A percentile compares a stretch with the other conserved stretches of the same genome.
These are phyloP conservation scores for Phyllosticta paracitricarpa DNA, from an alignment of 2,329 filamentous ascomycete genomes.

Conservation along the genomic window DNA sequence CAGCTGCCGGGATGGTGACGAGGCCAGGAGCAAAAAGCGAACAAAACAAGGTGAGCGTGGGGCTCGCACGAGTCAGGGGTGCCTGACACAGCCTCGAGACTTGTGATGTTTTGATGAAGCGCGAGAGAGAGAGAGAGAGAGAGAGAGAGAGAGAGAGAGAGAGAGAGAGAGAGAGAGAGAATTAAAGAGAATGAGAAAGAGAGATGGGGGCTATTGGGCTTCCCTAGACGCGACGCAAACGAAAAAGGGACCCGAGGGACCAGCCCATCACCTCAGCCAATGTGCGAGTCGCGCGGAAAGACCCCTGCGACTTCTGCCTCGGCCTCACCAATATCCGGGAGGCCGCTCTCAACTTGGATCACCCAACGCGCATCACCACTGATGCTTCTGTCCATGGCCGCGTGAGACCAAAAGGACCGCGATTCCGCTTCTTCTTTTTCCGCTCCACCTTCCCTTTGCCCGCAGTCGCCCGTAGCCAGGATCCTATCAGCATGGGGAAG, in stretches of 20 bases:
- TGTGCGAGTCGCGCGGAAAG: too few species aligned
- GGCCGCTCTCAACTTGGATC: background rate
- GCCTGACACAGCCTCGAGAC: too few species aligned
- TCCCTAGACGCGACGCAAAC: too few species aligned
- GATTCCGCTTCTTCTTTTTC: slow-evolving; percentile 7
- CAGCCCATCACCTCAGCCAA: background rate
- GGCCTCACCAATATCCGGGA: background rate
- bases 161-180: too few species aligned
- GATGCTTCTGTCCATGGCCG: background rate
- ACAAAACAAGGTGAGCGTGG: background rate
- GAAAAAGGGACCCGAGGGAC: too few species aligned
- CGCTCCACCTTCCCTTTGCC: slow-evolving; percentile 8
- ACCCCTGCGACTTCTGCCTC: background rate
- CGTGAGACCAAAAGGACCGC: background rate
- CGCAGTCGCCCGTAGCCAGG: background rate
- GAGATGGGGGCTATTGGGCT: too few species aligned
- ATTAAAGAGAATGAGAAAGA: too few species aligned
- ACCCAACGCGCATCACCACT: slow-evolving; percentile 2
- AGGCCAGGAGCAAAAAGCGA: background rate
- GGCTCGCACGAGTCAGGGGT: background rate
- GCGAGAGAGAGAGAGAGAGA: too few species aligned
- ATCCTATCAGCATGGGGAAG: slow-evolving; percentile 8
- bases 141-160: too few species aligned
- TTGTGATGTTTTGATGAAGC: too few species aligned
- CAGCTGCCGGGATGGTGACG: background rate